A percentile compares a stretch with the other conserved stretches of the same genome.
phyloP scores from a whole-genome alignment of 1,284 basidiomycete genomes.

The Singerocomus rubriflavus region DNA sequence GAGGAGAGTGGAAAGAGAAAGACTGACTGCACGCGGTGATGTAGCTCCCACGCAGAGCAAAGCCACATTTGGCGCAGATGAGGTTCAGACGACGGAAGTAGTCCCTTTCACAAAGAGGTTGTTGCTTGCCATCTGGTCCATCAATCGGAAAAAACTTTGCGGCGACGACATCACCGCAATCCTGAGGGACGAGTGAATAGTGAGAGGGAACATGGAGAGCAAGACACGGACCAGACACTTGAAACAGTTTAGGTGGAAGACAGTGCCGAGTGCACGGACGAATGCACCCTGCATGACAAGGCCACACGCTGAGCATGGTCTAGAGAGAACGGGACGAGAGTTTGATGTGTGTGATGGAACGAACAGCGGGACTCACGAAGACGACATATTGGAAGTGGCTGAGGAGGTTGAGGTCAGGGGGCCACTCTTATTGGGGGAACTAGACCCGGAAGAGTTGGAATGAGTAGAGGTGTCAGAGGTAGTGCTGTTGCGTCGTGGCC shows the following conservation, averaged over 20 bases:
- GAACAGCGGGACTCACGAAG: constrained; percentile 40
- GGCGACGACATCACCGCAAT: constrained; percentile 95
- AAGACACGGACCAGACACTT: constrained; percentile 78
- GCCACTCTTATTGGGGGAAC: constrained; percentile 40
- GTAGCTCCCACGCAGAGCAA: constrained; percentile 94
- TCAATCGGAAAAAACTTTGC: constrained; percentile 99
- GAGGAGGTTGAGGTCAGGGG: constrained; percentile 46
- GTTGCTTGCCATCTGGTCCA: constrained; percentile 78
- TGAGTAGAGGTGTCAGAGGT: constrained; percentile 48
- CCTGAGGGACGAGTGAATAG: constrained; percentile 48
- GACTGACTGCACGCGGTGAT: constrained; percentile 97
- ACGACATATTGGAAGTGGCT: constrained; percentile 41
- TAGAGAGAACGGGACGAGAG: constrained; percentile 31
- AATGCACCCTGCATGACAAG: constrained; percentile 90
- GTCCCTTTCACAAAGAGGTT: constrained; percentile 96
- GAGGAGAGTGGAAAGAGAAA: constrained; percentile 2
- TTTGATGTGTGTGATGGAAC: constrained; percentile 7
- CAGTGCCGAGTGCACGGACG: constrained; percentile 91
- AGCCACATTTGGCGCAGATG: constrained; percentile 94
- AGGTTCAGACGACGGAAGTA: constrained; percentile 96
- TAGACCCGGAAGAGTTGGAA: constrained; percentile 45
- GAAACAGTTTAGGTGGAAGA: constrained; percentile 97
- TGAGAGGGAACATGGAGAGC: not conserved
- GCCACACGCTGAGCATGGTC: constrained; percentile 70
- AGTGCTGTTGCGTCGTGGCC: constrained; percentile 43